Evolutionary conservation across 345 rosid genomes (phyloP).

Genomic region (Arabidopsis thaliana): DNA sequence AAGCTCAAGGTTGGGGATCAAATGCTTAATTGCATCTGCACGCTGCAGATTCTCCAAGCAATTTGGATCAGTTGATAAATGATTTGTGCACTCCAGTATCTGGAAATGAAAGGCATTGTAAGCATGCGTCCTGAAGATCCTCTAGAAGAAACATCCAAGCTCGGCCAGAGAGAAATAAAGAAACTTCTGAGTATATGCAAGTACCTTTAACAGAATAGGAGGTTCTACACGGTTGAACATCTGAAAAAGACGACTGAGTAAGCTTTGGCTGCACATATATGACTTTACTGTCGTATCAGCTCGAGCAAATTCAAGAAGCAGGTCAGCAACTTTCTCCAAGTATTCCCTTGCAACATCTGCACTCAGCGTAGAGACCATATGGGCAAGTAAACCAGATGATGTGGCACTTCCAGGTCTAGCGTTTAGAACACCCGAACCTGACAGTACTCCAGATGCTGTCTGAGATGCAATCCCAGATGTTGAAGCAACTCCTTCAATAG

Average conservation of each 20-base stretch:
- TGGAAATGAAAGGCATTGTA: constrained; percentile 44
- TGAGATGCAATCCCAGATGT: constrained; percentile 87
- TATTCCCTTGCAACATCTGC: constrained; percentile 95
- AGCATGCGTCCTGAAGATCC: constrained; percentile 18
- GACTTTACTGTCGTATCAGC: constrained; percentile 95
- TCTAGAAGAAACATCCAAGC: constrained; percentile 4
- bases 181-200: constrained; percentile 14
- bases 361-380: constrained; percentile 87
- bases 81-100: constrained; percentile 86
- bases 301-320: constrained; percentile 95
- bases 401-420: constrained; percentile 98
- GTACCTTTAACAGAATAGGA: constrained; percentile 88
- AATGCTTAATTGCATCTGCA: constrained; percentile 90
- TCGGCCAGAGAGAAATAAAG: not conserved
- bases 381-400: constrained; percentile 89
- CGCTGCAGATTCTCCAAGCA: constrained; percentile 98
- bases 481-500: constrained; percentile 73
- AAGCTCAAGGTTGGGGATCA: constrained; percentile 95
- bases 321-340: constrained; percentile 96
- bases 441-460: constrained; percentile 90
- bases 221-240: constrained; percentile 90
- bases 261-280: constrained; percentile 91
- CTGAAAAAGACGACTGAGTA: constrained; percentile 88
- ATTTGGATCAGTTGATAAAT: constrained; percentile 92
- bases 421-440: constrained; percentile 97